Conservation (phyloP, 371 early-diverging fungal species). For the Vairimorpha ceranae region DNA sequence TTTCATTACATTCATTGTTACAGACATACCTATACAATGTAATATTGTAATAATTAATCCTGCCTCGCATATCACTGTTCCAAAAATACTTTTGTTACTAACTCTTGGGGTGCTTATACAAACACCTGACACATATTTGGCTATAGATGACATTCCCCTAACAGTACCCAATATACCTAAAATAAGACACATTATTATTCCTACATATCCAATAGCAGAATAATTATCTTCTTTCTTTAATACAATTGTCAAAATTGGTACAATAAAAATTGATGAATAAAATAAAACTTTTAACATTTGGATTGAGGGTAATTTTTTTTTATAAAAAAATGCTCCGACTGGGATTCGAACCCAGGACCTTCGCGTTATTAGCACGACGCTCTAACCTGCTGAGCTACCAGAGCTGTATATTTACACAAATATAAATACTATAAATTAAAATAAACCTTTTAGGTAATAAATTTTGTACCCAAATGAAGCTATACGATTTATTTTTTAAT, state of each 20-base stretch:
- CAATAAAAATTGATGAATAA: background rate
- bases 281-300: background rate
- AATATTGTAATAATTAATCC: constrained; percentile 58
- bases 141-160: constrained; percentile 53
- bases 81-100: constrained; percentile 59
- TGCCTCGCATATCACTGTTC: constrained; percentile 63
- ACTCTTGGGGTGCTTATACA: constrained; percentile 57
- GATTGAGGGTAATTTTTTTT: background rate
- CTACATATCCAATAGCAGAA: constrained; percentile 42
- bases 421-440: background rate
- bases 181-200: constrained; percentile 55
- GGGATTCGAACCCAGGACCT: constrained; percentile 42
- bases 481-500: constrained; percentile 29
- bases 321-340: constrained; percentile 23
- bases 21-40: constrained; percentile 40
- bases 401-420: background rate
- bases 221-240: background rate
- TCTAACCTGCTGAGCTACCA: constrained; percentile 39
- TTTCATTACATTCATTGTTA: constrained; percentile 2
- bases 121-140: constrained; percentile 58
- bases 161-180: constrained; percentile 58
- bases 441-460: background rate
- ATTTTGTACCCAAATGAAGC: constrained; percentile 16
- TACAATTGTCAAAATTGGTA: no score
- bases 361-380: constrained; percentile 44